A percentile compares a stretch with the other conserved stretches of the same genome.
Evolutionary conservation across 2,329 filamentous ascomycete species (phyloP).

Genomic region (Verticillium nonalfalfae): DNA sequence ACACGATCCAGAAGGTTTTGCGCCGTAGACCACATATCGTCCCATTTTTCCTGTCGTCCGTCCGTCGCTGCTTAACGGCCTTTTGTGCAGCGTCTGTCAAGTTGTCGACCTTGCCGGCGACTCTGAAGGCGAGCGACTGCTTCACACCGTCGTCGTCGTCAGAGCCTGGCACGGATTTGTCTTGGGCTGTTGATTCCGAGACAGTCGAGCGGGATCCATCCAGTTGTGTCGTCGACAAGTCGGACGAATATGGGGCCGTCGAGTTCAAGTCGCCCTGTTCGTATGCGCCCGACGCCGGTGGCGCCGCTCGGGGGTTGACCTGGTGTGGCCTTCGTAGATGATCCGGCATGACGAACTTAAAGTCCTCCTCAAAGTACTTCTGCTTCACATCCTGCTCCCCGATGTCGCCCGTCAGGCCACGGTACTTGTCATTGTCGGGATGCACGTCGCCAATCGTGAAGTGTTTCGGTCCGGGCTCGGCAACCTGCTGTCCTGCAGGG

Average conservation of each 20-base stretch:
- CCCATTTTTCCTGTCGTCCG: background rate
- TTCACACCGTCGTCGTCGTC: background rate
- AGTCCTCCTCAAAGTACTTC: background rate
- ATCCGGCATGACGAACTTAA: background rate
- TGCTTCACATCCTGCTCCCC: background rate
- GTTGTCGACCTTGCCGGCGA: background rate
- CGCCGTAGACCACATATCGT: slow-evolving; percentile 7
- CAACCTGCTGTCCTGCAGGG: background rate
- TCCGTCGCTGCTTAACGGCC: background rate
- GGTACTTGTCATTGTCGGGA: background rate
- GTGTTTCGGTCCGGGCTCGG: background rate
- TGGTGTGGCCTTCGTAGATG: background rate
- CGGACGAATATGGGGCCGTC: background rate
- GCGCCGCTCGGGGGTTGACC: background rate
- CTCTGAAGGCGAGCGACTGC: background rate
- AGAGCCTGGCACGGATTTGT: background rate
- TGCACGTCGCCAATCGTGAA: background rate
- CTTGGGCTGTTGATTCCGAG: background rate
- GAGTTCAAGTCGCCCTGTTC: no score
- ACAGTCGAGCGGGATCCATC: background rate
- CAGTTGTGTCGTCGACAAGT: background rate
- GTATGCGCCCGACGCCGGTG: background rate
- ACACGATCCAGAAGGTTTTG: slow-evolving; percentile 9
- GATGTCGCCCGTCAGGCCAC: background rate
- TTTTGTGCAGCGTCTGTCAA: background rate